Base-by-base conservation (phyloP, 2,329 filamentous ascomycete species). In the Teratosphaeria epicoccoides region DNA sequence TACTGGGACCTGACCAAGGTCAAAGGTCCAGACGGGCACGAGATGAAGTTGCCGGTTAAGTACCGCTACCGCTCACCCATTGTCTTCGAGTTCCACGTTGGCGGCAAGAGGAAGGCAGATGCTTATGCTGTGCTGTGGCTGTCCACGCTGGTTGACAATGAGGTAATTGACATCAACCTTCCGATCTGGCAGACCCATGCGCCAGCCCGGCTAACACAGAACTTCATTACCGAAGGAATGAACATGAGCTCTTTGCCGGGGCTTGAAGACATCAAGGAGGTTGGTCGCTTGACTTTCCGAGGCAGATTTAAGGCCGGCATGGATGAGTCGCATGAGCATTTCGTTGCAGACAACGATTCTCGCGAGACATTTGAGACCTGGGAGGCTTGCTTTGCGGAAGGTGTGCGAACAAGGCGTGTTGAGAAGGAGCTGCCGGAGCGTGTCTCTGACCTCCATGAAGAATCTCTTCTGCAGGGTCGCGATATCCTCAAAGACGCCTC, bases 291-390 rank as follows among this genome's bases (percentile, higher is more conserved):
- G 11, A 80, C 82, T 29, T 95, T 97, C 76, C 76, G 77, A 1
- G 87, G 82, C 10, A 79, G 83, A 11, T 97, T 97, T 74, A 94
- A 93, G 57, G 83, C 90, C 0, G 91, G 91, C 12, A 95, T 88
- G 47, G 90, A 96, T 66, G 82, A 87, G 50, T 85, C 88, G 17
- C 93, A 97, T 65, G 79, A 87, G 58, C 77, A 76, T 1, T 96
- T 95, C 60, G 83, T 95, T 22, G 80, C 82, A 46, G 87, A 94
- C 68, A 95, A 95, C 62, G 83, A 95, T 65, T 84, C 85, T 1
- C 84, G 91, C 26, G 93, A 97, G 73, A 96, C 90, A 0, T 95
- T 88, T 57, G 91, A 97, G 71, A 87, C 85, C 0, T 97, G 90
- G 88, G 89, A 96, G 68, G 87, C 89, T 0, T 96, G 91, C 66